These are phyloP conservation scores for Cercospora sojina DNA, from an alignment of 2,329 filamentous ascomycete genomes.

Conservation along the genomic window DNA sequence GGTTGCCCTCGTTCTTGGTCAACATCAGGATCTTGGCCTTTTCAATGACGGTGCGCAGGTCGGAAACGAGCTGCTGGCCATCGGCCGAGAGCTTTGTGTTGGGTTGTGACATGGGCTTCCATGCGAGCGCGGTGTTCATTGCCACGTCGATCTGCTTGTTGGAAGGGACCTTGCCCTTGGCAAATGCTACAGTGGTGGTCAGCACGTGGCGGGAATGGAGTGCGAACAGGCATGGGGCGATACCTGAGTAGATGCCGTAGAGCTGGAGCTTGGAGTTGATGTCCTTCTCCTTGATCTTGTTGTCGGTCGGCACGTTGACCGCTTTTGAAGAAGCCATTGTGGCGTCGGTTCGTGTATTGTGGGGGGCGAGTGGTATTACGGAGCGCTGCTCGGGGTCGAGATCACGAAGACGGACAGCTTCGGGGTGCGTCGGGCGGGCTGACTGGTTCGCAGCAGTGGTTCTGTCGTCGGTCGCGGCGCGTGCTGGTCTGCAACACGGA, in stretches of 20 bases:
- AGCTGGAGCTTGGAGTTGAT: constrained; percentile 93
- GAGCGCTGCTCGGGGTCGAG: neutral
- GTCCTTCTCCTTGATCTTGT: constrained; percentile 75
- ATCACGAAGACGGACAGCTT: neutral
- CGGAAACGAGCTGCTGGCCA: constrained; percentile 73
- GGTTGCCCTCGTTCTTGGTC: constrained; percentile 91
- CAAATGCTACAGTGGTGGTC: constrained; percentile 61
- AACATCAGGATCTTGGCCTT: constrained; percentile 82
- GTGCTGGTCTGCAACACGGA: constrained; percentile 9
- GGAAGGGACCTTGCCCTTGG: constrained; percentile 85
- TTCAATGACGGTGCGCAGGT: constrained; percentile 75
- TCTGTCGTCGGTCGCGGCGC: neutral
- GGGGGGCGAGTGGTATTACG: neutral
- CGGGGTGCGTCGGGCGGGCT: neutral
- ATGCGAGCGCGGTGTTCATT: constrained; percentile 80
- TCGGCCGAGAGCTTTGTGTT: constrained; percentile 77
- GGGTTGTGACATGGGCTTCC: constrained; percentile 67
- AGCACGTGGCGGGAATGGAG: constrained; percentile 44
- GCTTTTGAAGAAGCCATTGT: constrained; percentile 35
- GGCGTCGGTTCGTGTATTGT: constrained; percentile 13
- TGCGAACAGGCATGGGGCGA: neutral
- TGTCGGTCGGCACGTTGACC: constrained; percentile 73
- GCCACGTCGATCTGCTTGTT: constrained; percentile 96
- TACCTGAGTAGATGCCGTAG: constrained; percentile 73
- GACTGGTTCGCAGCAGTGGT: neutral